Conservation (phyloP, 164 flowering plant genomes). For the Euptelea pleiosperma region DNA sequence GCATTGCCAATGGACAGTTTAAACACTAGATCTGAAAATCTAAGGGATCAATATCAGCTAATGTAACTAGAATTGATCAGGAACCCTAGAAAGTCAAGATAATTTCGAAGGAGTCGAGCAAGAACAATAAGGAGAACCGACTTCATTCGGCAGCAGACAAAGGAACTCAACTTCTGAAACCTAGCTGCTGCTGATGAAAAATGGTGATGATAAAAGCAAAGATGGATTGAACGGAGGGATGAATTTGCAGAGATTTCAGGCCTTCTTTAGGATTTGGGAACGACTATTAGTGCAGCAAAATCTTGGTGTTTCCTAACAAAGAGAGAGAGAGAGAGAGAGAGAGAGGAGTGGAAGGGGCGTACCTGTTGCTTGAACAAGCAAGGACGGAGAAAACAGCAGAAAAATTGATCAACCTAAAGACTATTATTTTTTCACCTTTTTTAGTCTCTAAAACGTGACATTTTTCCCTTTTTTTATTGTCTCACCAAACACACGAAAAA, state of each 20-base stretch:
- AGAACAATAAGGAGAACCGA: not conserved
- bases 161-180: conserved; percentile 4
- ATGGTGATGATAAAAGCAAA: not conserved
- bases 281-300: not conserved
- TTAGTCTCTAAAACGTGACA: too few species aligned
- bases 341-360: too few species aligned
- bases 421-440: too few species aligned
- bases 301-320: not conserved
- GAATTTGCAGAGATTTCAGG: conserved; percentile 4
- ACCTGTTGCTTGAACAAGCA: too few species aligned
- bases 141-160: not conserved
- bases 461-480: too few species aligned
- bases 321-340: not conserved
- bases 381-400: too few species aligned
- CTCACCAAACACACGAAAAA: too few species aligned
- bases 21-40: conserved; percentile 6
- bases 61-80: not conserved
- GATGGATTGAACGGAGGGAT: not conserved
- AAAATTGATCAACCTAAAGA: too few species aligned
- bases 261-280: conserved; percentile 6
- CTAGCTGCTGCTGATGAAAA: conserved; percentile 5
- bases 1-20: not conserved
- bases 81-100: not conserved
- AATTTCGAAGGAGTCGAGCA: not conserved
- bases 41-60: not conserved